Base-by-base conservation (phyloP, 306 rosid genomes). In the Biancaea sappan region DNA sequence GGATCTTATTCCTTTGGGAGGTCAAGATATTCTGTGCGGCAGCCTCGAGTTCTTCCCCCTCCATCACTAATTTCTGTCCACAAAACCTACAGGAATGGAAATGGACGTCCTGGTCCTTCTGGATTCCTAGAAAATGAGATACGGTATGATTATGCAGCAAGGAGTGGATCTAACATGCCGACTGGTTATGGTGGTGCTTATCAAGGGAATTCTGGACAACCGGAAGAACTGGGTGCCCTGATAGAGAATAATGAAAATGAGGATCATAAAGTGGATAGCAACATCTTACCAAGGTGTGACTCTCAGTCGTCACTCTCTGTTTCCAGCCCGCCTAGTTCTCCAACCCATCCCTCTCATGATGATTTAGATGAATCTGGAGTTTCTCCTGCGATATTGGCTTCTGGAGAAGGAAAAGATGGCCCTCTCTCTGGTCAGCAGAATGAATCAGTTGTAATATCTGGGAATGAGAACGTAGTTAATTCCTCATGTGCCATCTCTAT, bases 11-110 rank as follows among this genome's bases (percentile, higher is more conserved):
- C 87, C 62, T 62, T 86, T 83, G 89, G 94, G 61, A 88, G 97
- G 86, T 87, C 96, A 58, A 84, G 97, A 16, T 88, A 88, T 80
- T 77, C 97, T 51, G 66, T 80, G 67, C 86, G 93, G 85, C 97
- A 94, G 84, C 98, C 98, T 54, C 94, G 97, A 40, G 98, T 94
- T 83, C 94, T 87, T 21, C 98, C 98, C 61, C 98, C 98, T 29
- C 97, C 97, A 9, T 74, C 94, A 10, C 41, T 94, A 21, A 78
- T 88, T 80, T 69, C 91, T 34, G 80, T 82, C 38, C 91, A 84
- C 80, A 91, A 83, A 82, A 78, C 84, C 52, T 82, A 84, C 75
- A 78, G 88, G 79, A 78, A 64, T 54, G 94, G 80, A 68, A 76
- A 77, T 83, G 91, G 83, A 58, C 77, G 69, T 66, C 73, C 89